Percentiles rank a stretch among this genome's conserved stretches.
Evolutionary conservation across 202 grass and related monocot species (phyloP).

Genomic region (Miscanthus sacchariflorus): DNA sequence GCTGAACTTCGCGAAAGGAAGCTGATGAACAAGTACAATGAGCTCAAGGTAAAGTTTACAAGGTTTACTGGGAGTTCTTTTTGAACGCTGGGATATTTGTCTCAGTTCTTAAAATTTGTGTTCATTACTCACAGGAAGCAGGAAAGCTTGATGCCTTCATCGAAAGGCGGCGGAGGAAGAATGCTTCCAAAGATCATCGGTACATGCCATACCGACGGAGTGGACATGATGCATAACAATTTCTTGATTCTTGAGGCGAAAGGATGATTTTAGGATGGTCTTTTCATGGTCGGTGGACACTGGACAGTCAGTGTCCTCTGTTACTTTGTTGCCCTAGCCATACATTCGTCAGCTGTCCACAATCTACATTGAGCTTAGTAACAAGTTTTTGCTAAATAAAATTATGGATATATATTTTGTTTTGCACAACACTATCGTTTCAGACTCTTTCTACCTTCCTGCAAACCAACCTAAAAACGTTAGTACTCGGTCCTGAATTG

Average conservation of each 20-base stretch:
- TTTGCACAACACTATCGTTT: not conserved
- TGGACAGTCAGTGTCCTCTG: not conserved
- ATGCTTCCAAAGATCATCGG: slow-evolving; percentile 95
- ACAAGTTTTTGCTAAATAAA: slow-evolving; percentile 22
- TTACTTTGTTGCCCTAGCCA: slow-evolving; percentile 12
- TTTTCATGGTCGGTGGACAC: not conserved
- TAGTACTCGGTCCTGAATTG: not conserved
- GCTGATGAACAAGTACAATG: slow-evolving; percentile 85
- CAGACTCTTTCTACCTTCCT: slow-evolving; percentile 19
- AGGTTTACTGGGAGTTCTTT: not conserved
- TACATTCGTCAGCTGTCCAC: slow-evolving; percentile 8
- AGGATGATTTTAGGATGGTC: not conserved
- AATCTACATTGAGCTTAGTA: slow-evolving; percentile 19
- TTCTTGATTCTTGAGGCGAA: not conserved
- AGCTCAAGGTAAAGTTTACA: slow-evolving; percentile 73
- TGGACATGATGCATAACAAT: slow-evolving; percentile 33
- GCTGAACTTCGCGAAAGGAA: slow-evolving; percentile 89
- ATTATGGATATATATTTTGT: slow-evolving; percentile 22
- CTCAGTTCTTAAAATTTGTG: not conserved
- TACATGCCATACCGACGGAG: slow-evolving; percentile 85
- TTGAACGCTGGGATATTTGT: not conserved
- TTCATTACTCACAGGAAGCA: slow-evolving; percentile 57
- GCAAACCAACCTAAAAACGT: not conserved
- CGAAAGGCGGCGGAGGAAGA: slow-evolving; percentile 81
- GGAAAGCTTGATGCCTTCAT: slow-evolving; percentile 91